Evolutionary conservation across 495 filamentous ascomycete species (phyloP).

Genomic region (Daldinia bambusicola): DNA sequence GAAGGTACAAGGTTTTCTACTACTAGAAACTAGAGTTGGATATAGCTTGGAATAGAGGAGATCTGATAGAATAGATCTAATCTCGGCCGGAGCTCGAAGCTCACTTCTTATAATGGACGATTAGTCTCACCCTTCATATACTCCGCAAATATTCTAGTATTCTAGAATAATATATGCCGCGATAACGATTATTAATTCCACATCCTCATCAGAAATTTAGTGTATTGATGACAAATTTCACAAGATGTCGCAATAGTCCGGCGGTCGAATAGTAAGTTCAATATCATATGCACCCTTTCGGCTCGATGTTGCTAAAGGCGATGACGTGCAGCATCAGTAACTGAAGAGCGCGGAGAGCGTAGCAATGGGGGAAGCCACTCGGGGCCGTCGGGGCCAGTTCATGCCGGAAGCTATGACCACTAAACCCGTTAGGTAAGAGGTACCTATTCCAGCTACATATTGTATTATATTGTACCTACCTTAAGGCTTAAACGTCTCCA

Average conservation of each 20-base stretch:
- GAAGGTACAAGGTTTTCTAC: not conserved
- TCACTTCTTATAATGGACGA: conserved; percentile 17
- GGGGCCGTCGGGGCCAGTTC: not conserved
- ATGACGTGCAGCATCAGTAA: conserved; percentile 39
- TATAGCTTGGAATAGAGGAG: not conserved
- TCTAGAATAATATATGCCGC: conserved; percentile 26
- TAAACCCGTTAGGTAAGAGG: not conserved
- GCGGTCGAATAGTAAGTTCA: conserved; percentile 28
- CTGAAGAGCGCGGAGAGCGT: conserved; percentile 2
- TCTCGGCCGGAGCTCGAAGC: not conserved
- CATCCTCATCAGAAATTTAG: conserved; percentile 14
- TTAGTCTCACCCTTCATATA: not conserved
- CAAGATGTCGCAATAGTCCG: conserved; percentile 41
- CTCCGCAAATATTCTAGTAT: not conserved
- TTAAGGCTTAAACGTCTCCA: conserved; percentile 2
- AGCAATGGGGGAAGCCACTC: not conserved
- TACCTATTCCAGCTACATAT: not conserved
- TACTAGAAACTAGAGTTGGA: not conserved
- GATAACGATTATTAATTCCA: conserved; percentile 41
- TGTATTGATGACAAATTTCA: conserved; percentile 39
- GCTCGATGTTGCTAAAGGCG: not conserved
- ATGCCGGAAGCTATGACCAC: not conserved
- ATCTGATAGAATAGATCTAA: not conserved
- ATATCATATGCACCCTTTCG: not conserved
- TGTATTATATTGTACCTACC: too few species aligned